Conservation (phyloP, 1,284 basidiomycete species). For the Irpex sp. region DNA sequence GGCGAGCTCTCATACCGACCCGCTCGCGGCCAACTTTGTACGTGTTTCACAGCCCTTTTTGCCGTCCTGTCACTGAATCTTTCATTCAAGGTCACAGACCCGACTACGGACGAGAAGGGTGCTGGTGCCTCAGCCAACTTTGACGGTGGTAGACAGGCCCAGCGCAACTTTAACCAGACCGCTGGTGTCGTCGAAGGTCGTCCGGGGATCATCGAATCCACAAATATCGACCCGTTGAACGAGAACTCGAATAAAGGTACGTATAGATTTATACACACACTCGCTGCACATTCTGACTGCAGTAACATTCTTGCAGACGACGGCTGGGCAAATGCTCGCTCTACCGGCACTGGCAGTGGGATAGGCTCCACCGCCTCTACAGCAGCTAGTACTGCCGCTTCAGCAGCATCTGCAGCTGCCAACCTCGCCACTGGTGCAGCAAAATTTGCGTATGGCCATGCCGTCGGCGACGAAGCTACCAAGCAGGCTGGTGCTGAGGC, state of each 20-base stretch:
- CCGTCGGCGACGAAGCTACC: slow-evolving; percentile 31
- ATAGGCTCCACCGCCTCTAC: slow-evolving; percentile 10
- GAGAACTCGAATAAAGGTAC: slow-evolving; percentile 39
- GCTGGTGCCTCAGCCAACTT: slow-evolving; percentile 38
- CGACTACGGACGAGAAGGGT: slow-evolving; percentile 32
- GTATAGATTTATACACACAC: background rate
- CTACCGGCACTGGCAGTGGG: slow-evolving; percentile 7
- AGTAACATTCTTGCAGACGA: slow-evolving; percentile 27
- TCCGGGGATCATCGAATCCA: slow-evolving; percentile 47
- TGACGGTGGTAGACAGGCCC: slow-evolving; percentile 30
- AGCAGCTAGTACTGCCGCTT: slow-evolving; percentile 15
- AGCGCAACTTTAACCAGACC: slow-evolving; percentile 31
- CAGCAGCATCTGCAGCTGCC: slow-evolving; percentile 12
- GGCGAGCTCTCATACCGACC: slow-evolving; percentile 31
- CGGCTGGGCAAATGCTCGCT: slow-evolving; percentile 35
- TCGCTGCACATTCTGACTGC: background rate
- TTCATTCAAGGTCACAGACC: slow-evolving; percentile 32
- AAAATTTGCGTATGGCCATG: slow-evolving; percentile 30
- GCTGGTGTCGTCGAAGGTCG: slow-evolving; percentile 45
- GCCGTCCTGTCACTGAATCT: too few relatives aligned
- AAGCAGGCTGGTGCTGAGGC: slow-evolving; percentile 31
- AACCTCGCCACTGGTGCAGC: slow-evolving; percentile 30
- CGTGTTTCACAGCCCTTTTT: slow-evolving; percentile 11
- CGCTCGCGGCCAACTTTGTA: slow-evolving; percentile 39
- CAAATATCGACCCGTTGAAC: slow-evolving; percentile 45